Percentiles rank a stretch among this genome's conserved stretches.
These are phyloP conservation scores for Rutidosis leptorrhynchoides DNA, from an alignment of 129 eudicot species.

Conservation along the genomic window DNA sequence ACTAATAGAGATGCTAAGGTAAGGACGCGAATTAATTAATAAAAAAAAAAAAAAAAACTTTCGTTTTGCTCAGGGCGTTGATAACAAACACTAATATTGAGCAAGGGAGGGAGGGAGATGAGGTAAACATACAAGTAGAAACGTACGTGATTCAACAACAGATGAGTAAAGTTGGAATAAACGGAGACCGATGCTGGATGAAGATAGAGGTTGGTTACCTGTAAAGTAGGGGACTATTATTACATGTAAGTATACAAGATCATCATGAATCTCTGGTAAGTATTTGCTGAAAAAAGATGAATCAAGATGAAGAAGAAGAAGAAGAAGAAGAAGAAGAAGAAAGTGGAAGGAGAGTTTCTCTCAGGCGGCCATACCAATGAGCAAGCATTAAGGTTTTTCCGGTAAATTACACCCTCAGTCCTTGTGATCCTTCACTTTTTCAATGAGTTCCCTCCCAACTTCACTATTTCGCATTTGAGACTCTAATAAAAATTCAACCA, in stretches of 20 bases:
- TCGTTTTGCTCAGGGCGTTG: not conserved
- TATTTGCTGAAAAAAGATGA: not conserved
- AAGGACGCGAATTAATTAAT: not conserved
- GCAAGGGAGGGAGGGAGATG: conserved; percentile 15
- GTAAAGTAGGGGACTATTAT: not conserved
- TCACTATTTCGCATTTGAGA: too few species aligned
- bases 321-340: conserved; percentile 16
- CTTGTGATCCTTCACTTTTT: too few species aligned
- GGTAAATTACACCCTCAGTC: too few species aligned
- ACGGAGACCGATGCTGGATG: conserved; percentile 6
- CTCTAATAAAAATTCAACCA: too few species aligned
- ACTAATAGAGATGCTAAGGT: conserved; percentile 4
- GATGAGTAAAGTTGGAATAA: conserved; percentile 24
- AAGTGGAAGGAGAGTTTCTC: conserved; percentile 32
- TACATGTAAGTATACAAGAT: not conserved
- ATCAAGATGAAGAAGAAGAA: not conserved
- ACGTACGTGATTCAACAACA: not conserved
- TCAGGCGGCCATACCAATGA: conserved; percentile 42
- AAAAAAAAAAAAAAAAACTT: not conserved
- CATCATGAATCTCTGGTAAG: not conserved
- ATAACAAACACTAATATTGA: conserved; percentile 6
- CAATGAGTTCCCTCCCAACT: too few species aligned
- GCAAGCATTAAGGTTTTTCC: not conserved
- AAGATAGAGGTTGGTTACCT: not conserved
- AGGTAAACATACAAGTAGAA: not conserved